Percentiles rank a stretch among this genome's conserved stretches.
These are phyloP conservation scores for Eurotiales sp. DNA, from an alignment of 2,329 filamentous ascomycete species.

Conservation along the genomic window DNA sequence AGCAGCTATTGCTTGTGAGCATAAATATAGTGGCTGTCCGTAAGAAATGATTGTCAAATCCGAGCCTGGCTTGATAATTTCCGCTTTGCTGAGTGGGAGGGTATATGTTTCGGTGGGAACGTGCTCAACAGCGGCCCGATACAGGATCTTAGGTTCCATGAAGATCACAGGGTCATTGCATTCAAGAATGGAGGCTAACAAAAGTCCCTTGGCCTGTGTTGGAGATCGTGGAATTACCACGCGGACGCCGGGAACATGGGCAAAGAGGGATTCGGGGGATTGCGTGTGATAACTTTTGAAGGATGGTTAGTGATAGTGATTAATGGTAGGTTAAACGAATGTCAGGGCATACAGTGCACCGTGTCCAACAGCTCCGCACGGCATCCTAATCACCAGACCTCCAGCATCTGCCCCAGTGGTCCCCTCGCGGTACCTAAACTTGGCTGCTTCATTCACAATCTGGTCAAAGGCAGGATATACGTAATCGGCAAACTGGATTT, in stretches of 20 bases:
- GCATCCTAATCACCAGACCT: conserved; percentile 84
- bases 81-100: conserved; percentile 81
- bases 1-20: conserved; percentile 69
- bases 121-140: conserved; percentile 86
- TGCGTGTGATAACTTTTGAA: conserved; percentile 70
- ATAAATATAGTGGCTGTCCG: conserved; percentile 83
- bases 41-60: conserved; percentile 85
- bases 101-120: conserved; percentile 77
- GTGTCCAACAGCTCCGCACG: conserved; percentile 83
- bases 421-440: conserved; percentile 74
- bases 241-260: conserved; percentile 78
- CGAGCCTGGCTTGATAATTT: conserved; percentile 73
- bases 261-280: conserved; percentile 82
- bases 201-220: conserved; percentile 79
- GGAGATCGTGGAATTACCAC: conserved; percentile 86
- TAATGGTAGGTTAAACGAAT: neutral
- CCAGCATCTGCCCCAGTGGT: conserved; percentile 64
- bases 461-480: conserved; percentile 92
- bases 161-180: conserved; percentile 85
- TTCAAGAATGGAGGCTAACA: conserved; percentile 69
- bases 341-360: conserved; percentile 68
- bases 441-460: conserved; percentile 88
- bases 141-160: conserved; percentile 91
- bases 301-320: neutral
- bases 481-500: conserved; percentile 96